Evolutionary conservation across 352 stramenopile genomes (phyloP), one percentile per base, ranked within the genome.

Genomic region (Phytophthora foliorum): DNA sequence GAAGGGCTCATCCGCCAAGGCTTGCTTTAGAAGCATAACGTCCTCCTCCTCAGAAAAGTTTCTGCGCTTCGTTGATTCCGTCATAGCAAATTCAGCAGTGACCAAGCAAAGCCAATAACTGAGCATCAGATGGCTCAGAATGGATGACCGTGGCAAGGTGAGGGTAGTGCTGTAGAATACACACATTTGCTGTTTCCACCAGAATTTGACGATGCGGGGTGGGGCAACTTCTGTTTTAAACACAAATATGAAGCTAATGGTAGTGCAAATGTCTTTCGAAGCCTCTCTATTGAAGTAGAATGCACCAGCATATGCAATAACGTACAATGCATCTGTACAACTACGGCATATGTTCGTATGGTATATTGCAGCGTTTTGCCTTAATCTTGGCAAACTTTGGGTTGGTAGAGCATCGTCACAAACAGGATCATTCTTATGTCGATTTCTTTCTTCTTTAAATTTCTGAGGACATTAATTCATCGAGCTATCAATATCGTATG

Each of bases 1-100:
- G 44, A 38, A 64, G 13, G 45, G 57, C 29, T 64, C 42, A 36
- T 56, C 45, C 8, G 44, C 32, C 17, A 63, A 34, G 17, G 34
- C 41, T 24, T 64, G 57, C 22, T 64, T 64, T 11, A 64, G 9
- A 17, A 57, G 57, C 45, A 50, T 57, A 32, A 51, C 24, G 25
- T 50, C 42, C 27, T 64, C 57, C 10, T 17, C 32, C 31, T 65
- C 57, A 21, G 24, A 32, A 8, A 58, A 52, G 25, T 65, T 65
- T 24, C 36, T 58, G n/a, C 36, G 57, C 14, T 51, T 65, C 31
- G 21, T 56, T 64, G 44, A 29, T 48, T 38, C 57, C 22, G 41
- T 11, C 45, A 64, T 64, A 17, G 4, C 34, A 41, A 41, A 5
- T 41, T 17, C 7, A 14, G 9, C 34, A 41, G 34, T 41, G 34